These are phyloP conservation scores for Paecilomyces sp. DNA, from an alignment of 2,329 filamentous ascomycete genomes.

Conservation along the genomic window DNA sequence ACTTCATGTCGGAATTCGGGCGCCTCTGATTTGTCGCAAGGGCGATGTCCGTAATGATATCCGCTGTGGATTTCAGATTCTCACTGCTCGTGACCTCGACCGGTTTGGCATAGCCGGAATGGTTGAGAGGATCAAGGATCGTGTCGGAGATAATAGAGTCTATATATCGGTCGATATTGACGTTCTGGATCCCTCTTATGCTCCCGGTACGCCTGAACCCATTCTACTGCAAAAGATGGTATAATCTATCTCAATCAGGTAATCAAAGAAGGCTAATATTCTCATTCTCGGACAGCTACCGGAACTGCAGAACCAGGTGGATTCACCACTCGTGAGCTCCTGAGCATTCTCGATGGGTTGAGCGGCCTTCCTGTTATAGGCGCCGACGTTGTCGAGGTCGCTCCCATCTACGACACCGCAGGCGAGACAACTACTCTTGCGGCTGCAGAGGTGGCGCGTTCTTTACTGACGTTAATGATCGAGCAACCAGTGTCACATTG, in stretches of 20 bases:
- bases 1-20: conserved; percentile 51
- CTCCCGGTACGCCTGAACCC: conserved; percentile 31
- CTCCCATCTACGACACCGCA: conserved; percentile 48
- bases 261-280: background rate
- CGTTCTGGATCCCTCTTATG: conserved; percentile 50
- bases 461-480: conserved; percentile 40
- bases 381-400: conserved; percentile 51
- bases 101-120: conserved; percentile 41
- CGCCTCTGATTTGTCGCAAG: conserved; percentile 43
- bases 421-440: conserved; percentile 49
- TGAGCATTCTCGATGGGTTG: conserved; percentile 48
- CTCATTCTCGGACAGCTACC: too few relatives aligned
- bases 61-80: conserved; percentile 48
- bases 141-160: conserved; percentile 42
- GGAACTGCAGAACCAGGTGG: conserved; percentile 51
- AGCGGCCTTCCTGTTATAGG: conserved; percentile 45
- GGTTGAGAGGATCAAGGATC: conserved; percentile 40
- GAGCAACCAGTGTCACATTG: background rate
- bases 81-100: conserved; percentile 49
- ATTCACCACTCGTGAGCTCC: conserved; percentile 48
- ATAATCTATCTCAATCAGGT: background rate
- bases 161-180: conserved; percentile 54
- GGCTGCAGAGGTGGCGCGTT: conserved; percentile 48
- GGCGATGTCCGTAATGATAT: conserved; percentile 46
- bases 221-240: background rate